Evolutionary conservation across 306 rosid species (phyloP), one percentile per base, ranked within the genome.

Genomic region (Adenanthera pavonina): DNA sequence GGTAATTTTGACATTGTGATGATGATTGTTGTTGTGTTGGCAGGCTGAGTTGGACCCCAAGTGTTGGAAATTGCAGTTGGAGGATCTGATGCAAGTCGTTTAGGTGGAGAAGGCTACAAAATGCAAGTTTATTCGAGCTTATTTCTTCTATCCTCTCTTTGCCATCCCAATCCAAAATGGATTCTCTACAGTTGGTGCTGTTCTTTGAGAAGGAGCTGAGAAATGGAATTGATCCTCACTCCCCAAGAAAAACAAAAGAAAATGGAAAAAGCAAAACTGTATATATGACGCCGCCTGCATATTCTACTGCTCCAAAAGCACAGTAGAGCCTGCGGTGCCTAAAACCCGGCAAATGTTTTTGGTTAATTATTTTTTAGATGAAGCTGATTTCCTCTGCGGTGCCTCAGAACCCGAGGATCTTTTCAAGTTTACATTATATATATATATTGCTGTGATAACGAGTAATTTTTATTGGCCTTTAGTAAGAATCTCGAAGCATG

Each of bases 21-120:
- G 71, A 86, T 57, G 15, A 46, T 74, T 38, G 10, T 48, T 83
- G 38, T 77, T 76, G 57, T 83, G 8, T 82, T 82, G 57, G 62
- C 95, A 95, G 99, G 98, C 94, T 69, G 98, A 95, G 86, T 81
- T 91, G 87, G 99, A 95, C 78, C 97, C 99, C 0, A 87, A 67
- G 73, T 95, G 97, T 79, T 95, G 99, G 99, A 95, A 95, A 84
- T 70, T 89, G 78, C 89, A 76, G 85, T 79, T 88, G 57, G 94
- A 92, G 86, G 99, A 95, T 81, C 80, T 85, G 75, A 65, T 87
- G 87, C 89, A 75, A 38, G 75, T 72, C 16, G 52, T 57, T 36
- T 77, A 49, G 59, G 70, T 17, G 76, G 47, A 54, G 10, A 65
- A 56, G 19, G 73, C 34, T 49, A 15, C 16, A 36, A 77, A 36